A percentile compares a stretch with the other conserved stretches of the same genome.
These are phyloP conservation scores for Saccharomyces hybrid DNA, from an alignment of 1,139 yeast species.

Conservation along the genomic window DNA sequence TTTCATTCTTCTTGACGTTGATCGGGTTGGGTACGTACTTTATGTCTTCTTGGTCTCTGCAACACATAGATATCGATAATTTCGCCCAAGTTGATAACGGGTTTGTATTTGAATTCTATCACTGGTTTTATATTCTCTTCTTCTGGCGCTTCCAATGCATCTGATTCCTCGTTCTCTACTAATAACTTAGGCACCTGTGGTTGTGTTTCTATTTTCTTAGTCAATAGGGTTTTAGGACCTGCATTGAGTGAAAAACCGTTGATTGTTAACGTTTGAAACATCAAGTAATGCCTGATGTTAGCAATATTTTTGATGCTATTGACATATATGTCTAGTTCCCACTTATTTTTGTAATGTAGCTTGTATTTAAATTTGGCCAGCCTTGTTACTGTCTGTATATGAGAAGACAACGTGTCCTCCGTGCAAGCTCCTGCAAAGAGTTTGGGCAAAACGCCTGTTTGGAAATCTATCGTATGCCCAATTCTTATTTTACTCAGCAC, in stretches of 20 bases:
- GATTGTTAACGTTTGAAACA: constrained; percentile 9
- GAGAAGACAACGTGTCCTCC: constrained; percentile 10
- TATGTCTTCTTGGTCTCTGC: constrained; percentile 26
- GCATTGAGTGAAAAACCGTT: constrained; percentile 2
- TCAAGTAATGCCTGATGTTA: constrained; percentile 21
- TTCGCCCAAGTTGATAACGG: constrained; percentile 21
- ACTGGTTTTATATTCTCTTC: constrained; percentile 22
- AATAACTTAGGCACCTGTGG: constrained; percentile 4
- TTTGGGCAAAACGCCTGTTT: constrained; percentile 13
- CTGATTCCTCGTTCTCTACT: not conserved
- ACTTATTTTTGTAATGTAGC: constrained; percentile 22
- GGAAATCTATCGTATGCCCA: constrained; percentile 23
- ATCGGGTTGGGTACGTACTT: not conserved
- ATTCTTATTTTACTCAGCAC: constrained; percentile 23
- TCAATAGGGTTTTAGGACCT: not conserved
- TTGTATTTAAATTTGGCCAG: constrained; percentile 22
- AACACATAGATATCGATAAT: constrained; percentile 28
- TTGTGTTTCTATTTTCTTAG: constrained; percentile 1
- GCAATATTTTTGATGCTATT: constrained; percentile 20
- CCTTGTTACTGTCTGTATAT: constrained; percentile 21
- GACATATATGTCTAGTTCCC: constrained; percentile 29
- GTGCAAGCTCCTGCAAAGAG: constrained; percentile 8
- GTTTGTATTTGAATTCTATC: constrained; percentile 18
- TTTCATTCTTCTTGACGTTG: not conserved
- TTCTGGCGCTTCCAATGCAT: not conserved